Base-by-base conservation (phyloP, 495 filamentous ascomycete species). In the Hyaloscypha bicolor region DNA sequence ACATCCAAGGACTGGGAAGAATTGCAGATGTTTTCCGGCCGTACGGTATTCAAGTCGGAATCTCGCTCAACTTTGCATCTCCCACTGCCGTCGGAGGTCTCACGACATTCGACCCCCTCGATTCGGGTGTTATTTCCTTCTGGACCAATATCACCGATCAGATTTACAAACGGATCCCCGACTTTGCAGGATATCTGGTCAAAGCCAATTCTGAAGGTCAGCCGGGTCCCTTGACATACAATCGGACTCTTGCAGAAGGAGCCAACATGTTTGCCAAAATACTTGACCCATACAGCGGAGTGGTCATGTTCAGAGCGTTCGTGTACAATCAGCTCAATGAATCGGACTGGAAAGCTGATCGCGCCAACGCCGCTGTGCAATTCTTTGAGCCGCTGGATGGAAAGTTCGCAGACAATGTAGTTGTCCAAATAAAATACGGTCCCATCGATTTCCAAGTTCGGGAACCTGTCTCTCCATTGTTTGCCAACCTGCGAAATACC, bases 361-460 rank as follows among this genome's bases (percentile, higher is more conserved):
- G 90, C 3, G 90, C 89, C 8, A 90, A 90, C 55, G 89, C 88
- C 0, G 87, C 87, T 1, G 86, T 88, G 4, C 75, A 92, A 2
- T 91, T 82, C 73, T 92, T 92, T 77, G 80, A 87, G 48, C 75
- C 78, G 0, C 79, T 91, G 11, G 90, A 92, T 74, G 84, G 79
- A 16, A 69, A 87, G 69, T 91, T 92, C 56, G 85, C 87, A 30
- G 84, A 88, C 62, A 92, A 91, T 69, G 88, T 91, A 0, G 81
- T 91, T 0, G 78, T 91, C 6, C 90, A 92, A 68, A 88, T 91
- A 74, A 92, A 92, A 76, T 89, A 86, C 66, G 90, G 90, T 0
- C 88, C 89, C 0, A 91, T 91, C 70, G 90, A 92, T 74, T 92
- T 92, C 78, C 90, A 92, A 72, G 87, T 90, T 30, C 86, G 89